Percentiles rank a stretch among this genome's conserved stretches.
These are phyloP conservation scores for Stenocarpella maydis DNA, from an alignment of 2,329 filamentous ascomycete genomes.

Conservation along the genomic window DNA sequence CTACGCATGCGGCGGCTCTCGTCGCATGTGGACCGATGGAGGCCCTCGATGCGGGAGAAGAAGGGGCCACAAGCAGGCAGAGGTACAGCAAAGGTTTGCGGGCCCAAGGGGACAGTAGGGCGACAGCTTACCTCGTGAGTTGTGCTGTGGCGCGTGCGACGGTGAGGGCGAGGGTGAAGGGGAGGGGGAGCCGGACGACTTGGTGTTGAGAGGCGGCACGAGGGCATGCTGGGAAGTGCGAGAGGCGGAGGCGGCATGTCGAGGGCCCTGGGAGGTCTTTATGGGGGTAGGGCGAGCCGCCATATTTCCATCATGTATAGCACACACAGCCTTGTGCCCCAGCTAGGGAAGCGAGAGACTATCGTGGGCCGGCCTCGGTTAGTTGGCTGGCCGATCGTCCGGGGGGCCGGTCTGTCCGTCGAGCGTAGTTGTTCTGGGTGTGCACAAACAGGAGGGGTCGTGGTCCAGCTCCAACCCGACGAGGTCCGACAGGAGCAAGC, in stretches of 20 bases:
- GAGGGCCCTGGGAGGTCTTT: conserved; percentile 35
- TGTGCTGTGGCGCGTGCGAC: neutral
- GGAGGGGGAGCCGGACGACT: conserved; percentile 2
- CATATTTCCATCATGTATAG: conserved; percentile 37
- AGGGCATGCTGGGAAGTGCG: conserved; percentile 4
- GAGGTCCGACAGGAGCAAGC: neutral
- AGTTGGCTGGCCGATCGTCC: neutral
- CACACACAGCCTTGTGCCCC: conserved; percentile 2
- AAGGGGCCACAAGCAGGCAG: neutral
- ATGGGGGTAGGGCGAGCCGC: conserved; percentile 35
- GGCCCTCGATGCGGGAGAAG: neutral
- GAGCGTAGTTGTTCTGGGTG: neutral
- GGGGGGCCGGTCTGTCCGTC: neutral
- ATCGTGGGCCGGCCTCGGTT: neutral
- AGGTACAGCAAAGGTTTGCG: neutral
- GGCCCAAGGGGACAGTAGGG: neutral
- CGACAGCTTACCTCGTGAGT: conserved; percentile 24
- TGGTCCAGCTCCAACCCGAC: neutral
- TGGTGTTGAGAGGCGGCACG: conserved; percentile 14
- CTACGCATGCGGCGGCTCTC: conserved; percentile 7
- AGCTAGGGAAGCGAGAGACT: neutral
- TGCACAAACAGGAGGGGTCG: neutral
- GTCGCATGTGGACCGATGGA: neutral
- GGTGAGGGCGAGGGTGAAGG: conserved; percentile 2
- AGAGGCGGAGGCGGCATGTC: conserved; percentile 16